Evolutionary conservation across 1,284 basidiomycete species (phyloP).

Genomic region (Apiotrichum laibachii): DNA sequence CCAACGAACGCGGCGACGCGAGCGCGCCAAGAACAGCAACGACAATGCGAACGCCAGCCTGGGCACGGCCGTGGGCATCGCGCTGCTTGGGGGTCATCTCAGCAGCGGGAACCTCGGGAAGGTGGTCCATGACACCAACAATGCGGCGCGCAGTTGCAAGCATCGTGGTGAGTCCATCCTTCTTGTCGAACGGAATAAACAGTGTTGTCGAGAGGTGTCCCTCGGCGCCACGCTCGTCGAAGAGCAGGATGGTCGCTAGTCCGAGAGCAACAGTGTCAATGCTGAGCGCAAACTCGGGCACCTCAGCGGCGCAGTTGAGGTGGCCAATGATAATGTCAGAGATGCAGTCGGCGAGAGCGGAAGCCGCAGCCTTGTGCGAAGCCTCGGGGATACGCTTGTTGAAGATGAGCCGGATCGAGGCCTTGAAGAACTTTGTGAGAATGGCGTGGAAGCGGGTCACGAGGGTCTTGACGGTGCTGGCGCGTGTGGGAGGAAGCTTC

Average conservation of each 20-base stretch:
- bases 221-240: constrained; percentile 75
- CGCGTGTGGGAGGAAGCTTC: constrained; percentile 15
- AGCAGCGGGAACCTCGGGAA: constrained; percentile 54
- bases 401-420: constrained; percentile 77
- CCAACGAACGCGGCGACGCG: constrained; percentile 71
- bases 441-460: constrained; percentile 74
- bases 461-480: constrained; percentile 60
- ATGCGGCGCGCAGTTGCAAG: constrained; percentile 63
- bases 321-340: constrained; percentile 72
- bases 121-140: constrained; percentile 56
- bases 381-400: constrained; percentile 74
- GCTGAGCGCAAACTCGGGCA: constrained; percentile 25
- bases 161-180: constrained; percentile 70
- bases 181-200: constrained; percentile 68
- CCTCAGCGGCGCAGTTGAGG: constrained; percentile 52
- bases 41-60: constrained; percentile 44
- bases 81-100: constrained; percentile 60
- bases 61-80: constrained; percentile 52
- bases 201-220: constrained; percentile 79
- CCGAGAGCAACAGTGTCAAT: constrained; percentile 72
- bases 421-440: constrained; percentile 83
- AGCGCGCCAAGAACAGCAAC: constrained; percentile 75
- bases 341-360: constrained; percentile 65
- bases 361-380: constrained; percentile 73
- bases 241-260: constrained; percentile 67